phyloP scores from a whole-genome alignment of 331 rosid species.

The Telfairia occidentalis region DNA sequence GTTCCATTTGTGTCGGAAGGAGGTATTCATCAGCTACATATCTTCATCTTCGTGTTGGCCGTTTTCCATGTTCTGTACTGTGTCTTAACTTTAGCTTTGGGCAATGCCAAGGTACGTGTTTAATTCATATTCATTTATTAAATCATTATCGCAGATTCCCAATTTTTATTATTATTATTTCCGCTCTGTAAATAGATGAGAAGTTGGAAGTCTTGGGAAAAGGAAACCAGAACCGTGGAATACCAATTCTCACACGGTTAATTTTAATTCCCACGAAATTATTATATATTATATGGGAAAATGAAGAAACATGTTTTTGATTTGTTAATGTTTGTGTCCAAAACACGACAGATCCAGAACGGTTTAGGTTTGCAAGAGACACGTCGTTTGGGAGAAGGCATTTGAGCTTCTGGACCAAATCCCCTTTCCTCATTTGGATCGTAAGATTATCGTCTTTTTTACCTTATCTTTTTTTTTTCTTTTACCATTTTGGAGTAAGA shows the following conservation, averaged over 20 bases:
- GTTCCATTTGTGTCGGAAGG: slow-evolving; percentile 62
- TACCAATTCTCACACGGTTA: slow-evolving; percentile 79
- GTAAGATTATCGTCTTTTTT: slow-evolving; percentile 27
- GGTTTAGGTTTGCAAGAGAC: slow-evolving; percentile 79
- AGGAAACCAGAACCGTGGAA: slow-evolving; percentile 59
- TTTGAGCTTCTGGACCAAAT: slow-evolving; percentile 61
- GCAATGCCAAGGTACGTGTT: slow-evolving; percentile 48
- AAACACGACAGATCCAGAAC: slow-evolving; percentile 52
- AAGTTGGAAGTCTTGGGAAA: slow-evolving; percentile 86
- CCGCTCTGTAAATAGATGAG: slow-evolving; percentile 75
- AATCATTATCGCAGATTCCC: too few relatives aligned
- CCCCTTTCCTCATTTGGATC: slow-evolving; percentile 65
- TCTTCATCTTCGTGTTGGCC: slow-evolving; percentile 75
- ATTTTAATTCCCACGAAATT: neutral
- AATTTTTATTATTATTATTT: too few relatives aligned
- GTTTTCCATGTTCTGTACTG: slow-evolving; percentile 63
- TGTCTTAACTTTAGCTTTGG: slow-evolving; percentile 58
- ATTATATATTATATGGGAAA: neutral
- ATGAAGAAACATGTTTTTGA: neutral
- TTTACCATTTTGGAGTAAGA: neutral
- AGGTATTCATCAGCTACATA: slow-evolving; percentile 82
- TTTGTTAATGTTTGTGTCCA: neutral
- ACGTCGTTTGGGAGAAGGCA: slow-evolving; percentile 93
- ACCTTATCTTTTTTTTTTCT: neutral
- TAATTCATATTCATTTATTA: neutral